Evolutionary conservation across 75 land plant genomes (phyloP).

Genomic region (Larix kaempferi): DNA sequence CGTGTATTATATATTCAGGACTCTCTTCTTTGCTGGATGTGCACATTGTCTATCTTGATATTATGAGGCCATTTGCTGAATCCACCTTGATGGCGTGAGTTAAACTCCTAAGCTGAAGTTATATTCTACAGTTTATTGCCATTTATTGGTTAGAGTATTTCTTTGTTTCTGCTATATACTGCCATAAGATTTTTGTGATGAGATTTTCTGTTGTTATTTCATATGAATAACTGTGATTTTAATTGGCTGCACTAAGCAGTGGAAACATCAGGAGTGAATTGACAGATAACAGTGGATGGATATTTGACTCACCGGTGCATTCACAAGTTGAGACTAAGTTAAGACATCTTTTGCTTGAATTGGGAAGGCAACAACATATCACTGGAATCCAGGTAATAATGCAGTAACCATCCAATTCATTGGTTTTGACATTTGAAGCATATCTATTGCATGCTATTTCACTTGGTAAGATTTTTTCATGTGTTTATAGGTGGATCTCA

Average conservation of each 20-base stretch:
- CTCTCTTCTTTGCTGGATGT: slow-evolving; percentile 78
- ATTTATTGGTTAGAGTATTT: neutral
- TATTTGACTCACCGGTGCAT: slow-evolving; percentile 51
- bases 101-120: neutral
- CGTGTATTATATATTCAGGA: slow-evolving; percentile 43
- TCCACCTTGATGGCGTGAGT: slow-evolving; percentile 68
- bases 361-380: slow-evolving; percentile 58
- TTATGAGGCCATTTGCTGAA: slow-evolving; percentile 99
- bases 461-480: neutral
- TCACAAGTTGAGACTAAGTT: slow-evolving; percentile 75
- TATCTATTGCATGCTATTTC: neutral
- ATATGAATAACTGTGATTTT: neutral
- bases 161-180: neutral
- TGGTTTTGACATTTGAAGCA: neutral
- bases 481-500: neutral
- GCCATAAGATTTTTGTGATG: neutral
- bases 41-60: slow-evolving; percentile 70
- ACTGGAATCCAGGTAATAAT: slow-evolving; percentile 76
- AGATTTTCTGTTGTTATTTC: neutral
- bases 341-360: slow-evolving; percentile 52
- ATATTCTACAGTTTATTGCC: neutral
- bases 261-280: slow-evolving; percentile 1
- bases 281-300: slow-evolving; percentile 36
- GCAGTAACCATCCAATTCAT: neutral
- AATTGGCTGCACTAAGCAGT: slow-evolving; percentile 1